phyloP scores from a whole-genome alignment of 306 rosid species.

The Acacia confusa region DNA sequence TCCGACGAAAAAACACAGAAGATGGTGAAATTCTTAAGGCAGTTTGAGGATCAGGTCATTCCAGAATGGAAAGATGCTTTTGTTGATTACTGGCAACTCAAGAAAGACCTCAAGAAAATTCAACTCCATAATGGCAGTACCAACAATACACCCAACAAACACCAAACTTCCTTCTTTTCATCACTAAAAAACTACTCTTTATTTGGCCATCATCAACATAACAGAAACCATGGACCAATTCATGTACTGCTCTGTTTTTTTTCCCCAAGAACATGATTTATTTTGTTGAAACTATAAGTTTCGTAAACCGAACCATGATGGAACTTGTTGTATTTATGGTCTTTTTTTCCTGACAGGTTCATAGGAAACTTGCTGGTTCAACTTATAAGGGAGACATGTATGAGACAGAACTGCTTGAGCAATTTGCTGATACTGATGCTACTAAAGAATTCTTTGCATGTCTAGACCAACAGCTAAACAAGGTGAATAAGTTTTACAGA shows the following conservation, averaged over 20 bases:
- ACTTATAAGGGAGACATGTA: conserved; percentile 76
- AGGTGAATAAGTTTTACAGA: conserved; percentile 81
- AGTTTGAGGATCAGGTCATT: conserved; percentile 85
- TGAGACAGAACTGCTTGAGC: conserved; percentile 87
- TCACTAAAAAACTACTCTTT: conserved; percentile 56
- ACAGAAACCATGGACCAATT: conserved; percentile 77
- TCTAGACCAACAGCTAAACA: conserved; percentile 82
- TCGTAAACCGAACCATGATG: not conserved
- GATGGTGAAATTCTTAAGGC: conserved; percentile 96
- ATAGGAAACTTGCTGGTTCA: conserved; percentile 80
- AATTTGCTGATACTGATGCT: conserved; percentile 76
- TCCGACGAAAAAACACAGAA: conserved; percentile 10
- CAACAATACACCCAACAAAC: conserved; percentile 27
- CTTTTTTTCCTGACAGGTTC: conserved; percentile 55
- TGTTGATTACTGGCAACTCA: conserved; percentile 88
- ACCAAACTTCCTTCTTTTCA: conserved; percentile 47
- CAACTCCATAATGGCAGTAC: conserved; percentile 46
- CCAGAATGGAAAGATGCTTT: conserved; percentile 99
- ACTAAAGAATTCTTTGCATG: conserved; percentile 85
- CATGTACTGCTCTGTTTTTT: conserved; percentile 55
- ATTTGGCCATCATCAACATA: conserved; percentile 55
- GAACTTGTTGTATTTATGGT: not conserved
- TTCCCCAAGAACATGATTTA: not conserved
- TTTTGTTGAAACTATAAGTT: not conserved
- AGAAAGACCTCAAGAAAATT: conserved; percentile 77